Conservation (phyloP, 495 filamentous ascomycete genomes). For the Physcia stellaris region DNA sequence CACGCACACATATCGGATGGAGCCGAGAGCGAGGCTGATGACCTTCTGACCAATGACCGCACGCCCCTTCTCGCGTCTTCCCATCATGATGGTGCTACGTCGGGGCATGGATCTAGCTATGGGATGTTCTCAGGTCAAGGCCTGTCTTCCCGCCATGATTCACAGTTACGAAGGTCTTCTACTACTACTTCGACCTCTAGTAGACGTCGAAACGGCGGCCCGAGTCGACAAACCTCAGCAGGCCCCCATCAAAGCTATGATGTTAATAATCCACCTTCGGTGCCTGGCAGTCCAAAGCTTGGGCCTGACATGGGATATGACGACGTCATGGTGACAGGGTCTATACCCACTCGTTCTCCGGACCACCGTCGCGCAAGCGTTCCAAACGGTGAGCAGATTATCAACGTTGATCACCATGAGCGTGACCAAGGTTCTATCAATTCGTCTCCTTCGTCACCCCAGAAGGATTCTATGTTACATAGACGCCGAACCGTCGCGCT, state of each 20-base stretch:
- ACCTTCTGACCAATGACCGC: slow-evolving; percentile 7
- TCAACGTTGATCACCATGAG: slow-evolving; percentile 42
- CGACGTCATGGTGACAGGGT: slow-evolving; percentile 60
- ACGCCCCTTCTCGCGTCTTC: slow-evolving; percentile 12
- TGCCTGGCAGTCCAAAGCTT: slow-evolving; percentile 60
- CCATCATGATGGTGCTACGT: slow-evolving; percentile 9
- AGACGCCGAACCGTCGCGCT: slow-evolving; percentile 38
- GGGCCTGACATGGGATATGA: slow-evolving; percentile 54
- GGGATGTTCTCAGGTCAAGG: slow-evolving; percentile 15
- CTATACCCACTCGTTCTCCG: slow-evolving; percentile 29
- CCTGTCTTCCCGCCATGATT: slow-evolving; percentile 7
- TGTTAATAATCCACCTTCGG: slow-evolving; percentile 94
- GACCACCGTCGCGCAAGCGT: slow-evolving; percentile 29
- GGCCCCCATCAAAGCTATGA: slow-evolving; percentile 44
- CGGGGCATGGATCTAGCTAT: slow-evolving; percentile 19
- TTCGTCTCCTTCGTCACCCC: slow-evolving; percentile 21
- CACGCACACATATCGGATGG: slow-evolving; percentile 11
- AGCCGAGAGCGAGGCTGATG: slow-evolving; percentile 19
- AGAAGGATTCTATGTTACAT: slow-evolving; percentile 24
- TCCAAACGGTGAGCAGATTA: slow-evolving; percentile 33
- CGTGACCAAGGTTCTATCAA: slow-evolving; percentile 13
- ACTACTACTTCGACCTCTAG: slow-evolving; percentile 15
- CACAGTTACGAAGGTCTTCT: slow-evolving; percentile 11
- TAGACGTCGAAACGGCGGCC: slow-evolving; percentile 11
- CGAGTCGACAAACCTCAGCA: slow-evolving; percentile 16